Conservation (phyloP, 208 protist species). For the Trypanosoma congolense region DNA sequence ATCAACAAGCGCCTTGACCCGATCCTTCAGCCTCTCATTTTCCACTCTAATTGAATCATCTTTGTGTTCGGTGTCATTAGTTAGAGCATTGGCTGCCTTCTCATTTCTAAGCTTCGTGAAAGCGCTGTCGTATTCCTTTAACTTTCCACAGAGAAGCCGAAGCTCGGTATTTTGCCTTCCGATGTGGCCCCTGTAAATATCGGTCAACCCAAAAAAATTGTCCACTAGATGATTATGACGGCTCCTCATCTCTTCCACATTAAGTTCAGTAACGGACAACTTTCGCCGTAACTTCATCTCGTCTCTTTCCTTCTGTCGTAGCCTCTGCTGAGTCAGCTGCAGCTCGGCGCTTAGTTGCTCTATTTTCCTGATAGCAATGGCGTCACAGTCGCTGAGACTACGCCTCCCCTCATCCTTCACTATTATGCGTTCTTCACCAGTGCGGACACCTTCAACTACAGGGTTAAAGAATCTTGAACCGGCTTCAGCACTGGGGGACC, state of each 20-base stretch:
- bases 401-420: constrained; percentile 15
- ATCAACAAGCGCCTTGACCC: neutral
- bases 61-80: neutral
- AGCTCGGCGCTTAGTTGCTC: constrained; percentile 21
- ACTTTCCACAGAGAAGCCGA: constrained; percentile 4
- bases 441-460: constrained; percentile 61
- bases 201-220: constrained; percentile 12
- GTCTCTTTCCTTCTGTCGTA: constrained; percentile 13
- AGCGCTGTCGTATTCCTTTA: constrained; percentile 3
- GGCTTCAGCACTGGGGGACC: constrained; percentile 8
- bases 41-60: neutral
- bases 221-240: neutral
- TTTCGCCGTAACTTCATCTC: constrained; percentile 10
- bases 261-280: constrained; percentile 22
- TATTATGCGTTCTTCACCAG: constrained; percentile 51
- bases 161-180: constrained; percentile 17
- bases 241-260: constrained; percentile 29
- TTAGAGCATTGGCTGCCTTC: neutral
- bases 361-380: constrained; percentile 9
- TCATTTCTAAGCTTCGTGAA: constrained; percentile 2
- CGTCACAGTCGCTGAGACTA: constrained; percentile 6
- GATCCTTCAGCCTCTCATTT: constrained; percentile 7
- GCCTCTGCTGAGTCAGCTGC: constrained; percentile 16
- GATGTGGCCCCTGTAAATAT: constrained; percentile 7
- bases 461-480: neutral